Evolutionary conservation across 78 protist genomes (phyloP).

Genomic region (Polysphondylium violaceum): DNA sequence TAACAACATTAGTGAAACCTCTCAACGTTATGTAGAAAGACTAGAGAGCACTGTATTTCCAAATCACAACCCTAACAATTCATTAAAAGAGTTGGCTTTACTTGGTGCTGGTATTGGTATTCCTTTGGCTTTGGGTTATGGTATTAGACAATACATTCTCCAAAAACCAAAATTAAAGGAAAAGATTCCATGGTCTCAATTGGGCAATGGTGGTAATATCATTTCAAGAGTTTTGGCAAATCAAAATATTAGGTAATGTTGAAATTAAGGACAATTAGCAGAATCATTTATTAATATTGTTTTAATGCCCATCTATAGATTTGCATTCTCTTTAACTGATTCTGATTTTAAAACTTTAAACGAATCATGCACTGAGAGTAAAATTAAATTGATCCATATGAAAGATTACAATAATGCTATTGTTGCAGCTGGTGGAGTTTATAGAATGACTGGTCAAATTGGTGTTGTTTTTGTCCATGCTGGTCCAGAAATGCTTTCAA

Average conservation of each 20-base stretch:
- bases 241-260: constrained; percentile 11
- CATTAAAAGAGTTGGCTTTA: no score
- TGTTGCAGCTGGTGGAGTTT: constrained; percentile 26
- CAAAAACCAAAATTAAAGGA: constrained; percentile 24
- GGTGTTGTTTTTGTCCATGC: constrained; percentile 6
- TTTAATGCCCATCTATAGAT: background rate
- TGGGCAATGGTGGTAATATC: constrained; percentile 25
- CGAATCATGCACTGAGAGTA: background rate
- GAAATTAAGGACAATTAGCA: background rate
- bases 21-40: no score
- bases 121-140: constrained; percentile 12
- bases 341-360: background rate
- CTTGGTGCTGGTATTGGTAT: constrained; percentile 18
- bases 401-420: constrained; percentile 33
- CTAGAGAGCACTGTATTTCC: no score
- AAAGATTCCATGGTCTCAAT: constrained; percentile 21
- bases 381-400: constrained; percentile 18
- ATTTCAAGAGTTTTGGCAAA: constrained; percentile 17
- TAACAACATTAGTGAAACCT: no score
- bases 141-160: background rate
- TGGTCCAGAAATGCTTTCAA: constrained; percentile 7
- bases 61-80: no score
- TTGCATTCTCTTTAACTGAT: constrained; percentile 23
- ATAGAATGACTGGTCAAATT: constrained; percentile 29
- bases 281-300: background rate